Conservation (phyloP, 1,139 yeast species). For the Yarrowia galli region DNA sequence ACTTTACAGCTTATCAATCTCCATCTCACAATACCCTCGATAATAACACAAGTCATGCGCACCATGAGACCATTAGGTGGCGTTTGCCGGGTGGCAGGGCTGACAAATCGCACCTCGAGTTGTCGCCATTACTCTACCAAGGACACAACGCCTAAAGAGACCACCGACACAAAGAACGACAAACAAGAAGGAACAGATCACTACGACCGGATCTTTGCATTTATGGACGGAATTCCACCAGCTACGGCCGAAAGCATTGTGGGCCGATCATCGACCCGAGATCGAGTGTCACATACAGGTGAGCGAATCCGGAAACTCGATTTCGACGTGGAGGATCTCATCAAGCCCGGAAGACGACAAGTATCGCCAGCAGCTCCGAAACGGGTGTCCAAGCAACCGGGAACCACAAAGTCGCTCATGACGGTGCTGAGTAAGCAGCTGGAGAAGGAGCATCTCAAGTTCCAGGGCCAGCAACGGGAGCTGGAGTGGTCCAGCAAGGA, state of each 20-base stretch:
- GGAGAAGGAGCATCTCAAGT: constrained; percentile 20
- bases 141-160: too few species aligned
- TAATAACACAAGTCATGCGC: not conserved
- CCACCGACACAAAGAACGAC: not conserved
- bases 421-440: constrained; percentile 34
- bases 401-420: constrained; percentile 32
- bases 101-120: not conserved
- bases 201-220: constrained; percentile 31
- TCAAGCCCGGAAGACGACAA: constrained; percentile 1
- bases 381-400: not conserved
- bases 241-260: constrained; percentile 22
- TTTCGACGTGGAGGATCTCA: constrained; percentile 33
- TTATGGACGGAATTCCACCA: constrained; percentile 30
- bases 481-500: constrained; percentile 22
- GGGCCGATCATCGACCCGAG: constrained; percentile 26
- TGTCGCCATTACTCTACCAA: not conserved
- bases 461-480: constrained; percentile 16
- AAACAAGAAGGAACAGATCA: not conserved
- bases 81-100: not conserved
- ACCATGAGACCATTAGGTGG: constrained; percentile 16
- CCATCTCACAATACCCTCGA: not conserved
- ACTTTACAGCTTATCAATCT: constrained; percentile 9
- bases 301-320: constrained; percentile 26
- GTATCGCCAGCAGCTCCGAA: not conserved
- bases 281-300: constrained; percentile 21